Evolutionary conservation across 805 yeast species (phyloP).

Genomic region (Suhomyces prunicola): DNA sequence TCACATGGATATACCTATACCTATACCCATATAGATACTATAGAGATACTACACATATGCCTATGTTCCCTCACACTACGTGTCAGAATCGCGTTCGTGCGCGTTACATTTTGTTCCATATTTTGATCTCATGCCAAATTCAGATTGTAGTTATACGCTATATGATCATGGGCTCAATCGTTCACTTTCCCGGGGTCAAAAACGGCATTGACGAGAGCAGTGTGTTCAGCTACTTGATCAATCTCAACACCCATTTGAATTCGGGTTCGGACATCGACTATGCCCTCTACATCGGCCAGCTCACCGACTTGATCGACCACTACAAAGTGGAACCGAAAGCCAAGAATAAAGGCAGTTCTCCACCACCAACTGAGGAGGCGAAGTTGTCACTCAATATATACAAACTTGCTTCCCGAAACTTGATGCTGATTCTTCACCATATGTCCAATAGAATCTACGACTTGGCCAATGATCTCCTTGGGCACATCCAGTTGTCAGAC

Average conservation of each 20-base stretch:
- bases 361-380: neutral
- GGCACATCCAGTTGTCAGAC: constrained; percentile 19
- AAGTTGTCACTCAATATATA: constrained; percentile 6
- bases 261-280: constrained; percentile 3
- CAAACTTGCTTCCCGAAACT: constrained; percentile 28
- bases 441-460: constrained; percentile 37
- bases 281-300: constrained; percentile 16
- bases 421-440: constrained; percentile 24
- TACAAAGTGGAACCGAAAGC: constrained; percentile 13
- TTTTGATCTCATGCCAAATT: neutral
- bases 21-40: too few relatives aligned
- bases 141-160: too few relatives aligned
- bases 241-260: constrained; percentile 17
- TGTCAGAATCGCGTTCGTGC: neutral
- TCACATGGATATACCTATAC: too few relatives aligned
- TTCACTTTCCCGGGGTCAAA: constrained; percentile 4
- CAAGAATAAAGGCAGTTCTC: constrained; percentile 1
- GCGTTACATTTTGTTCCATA: neutral
- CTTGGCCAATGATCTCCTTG: constrained; percentile 33
- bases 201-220: constrained; percentile 16
- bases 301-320: constrained; percentile 24
- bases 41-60: too few relatives aligned
- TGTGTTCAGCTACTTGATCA: constrained; percentile 18
- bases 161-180: constrained; percentile 1
- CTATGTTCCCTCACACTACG: neutral